Conservation (phyloP, 73 alveolate genomes). For the Paramecium biaurelia region DNA sequence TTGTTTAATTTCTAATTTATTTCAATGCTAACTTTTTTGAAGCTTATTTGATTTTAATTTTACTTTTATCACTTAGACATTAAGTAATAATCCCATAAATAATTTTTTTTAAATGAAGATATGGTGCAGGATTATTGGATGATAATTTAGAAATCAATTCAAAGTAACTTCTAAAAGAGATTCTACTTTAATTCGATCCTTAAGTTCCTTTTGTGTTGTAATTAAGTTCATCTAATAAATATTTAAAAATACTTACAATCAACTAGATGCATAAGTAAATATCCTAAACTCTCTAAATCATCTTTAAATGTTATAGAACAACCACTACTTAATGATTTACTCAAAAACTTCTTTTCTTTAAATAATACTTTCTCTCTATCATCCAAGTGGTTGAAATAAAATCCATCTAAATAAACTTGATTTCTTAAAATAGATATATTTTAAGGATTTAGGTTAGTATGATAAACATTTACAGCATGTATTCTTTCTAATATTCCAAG, state of each 20-base stretch:
- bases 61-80: neutral
- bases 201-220: neutral
- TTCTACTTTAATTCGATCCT: neutral
- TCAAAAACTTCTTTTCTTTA: neutral
- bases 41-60: neutral
- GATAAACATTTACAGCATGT: neutral
- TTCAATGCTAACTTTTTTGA: neutral
- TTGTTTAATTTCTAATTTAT: neutral
- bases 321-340: neutral
- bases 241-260: neutral
- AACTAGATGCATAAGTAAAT: neutral
- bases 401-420: neutral
- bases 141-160: neutral
- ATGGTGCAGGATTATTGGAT: neutral
- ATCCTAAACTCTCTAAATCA: slow-evolving; percentile 4
- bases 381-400: neutral
- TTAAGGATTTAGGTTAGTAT: neutral
- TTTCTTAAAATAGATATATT: neutral
- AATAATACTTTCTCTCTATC: neutral
- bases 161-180: neutral
- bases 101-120: neutral
- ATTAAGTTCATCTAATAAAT: neutral
- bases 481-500: neutral
- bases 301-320: neutral
- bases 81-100: neutral